phyloP scores from a whole-genome alignment of 1,139 yeast genomes.

The Magnusiomyces paraingens region DNA sequence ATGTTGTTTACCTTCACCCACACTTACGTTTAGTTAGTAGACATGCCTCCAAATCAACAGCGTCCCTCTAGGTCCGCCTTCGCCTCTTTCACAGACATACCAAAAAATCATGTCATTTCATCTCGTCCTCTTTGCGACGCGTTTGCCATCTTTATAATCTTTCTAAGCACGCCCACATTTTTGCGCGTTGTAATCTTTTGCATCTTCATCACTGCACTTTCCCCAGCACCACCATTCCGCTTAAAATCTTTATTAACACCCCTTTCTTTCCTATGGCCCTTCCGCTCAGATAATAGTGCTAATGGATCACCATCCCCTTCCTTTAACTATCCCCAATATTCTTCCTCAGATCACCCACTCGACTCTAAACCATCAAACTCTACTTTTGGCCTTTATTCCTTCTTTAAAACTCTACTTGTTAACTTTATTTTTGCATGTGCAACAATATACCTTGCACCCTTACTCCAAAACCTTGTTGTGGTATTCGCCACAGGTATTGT shows the following conservation, averaged over 20 bases:
- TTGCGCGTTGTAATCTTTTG: constrained; percentile 27
- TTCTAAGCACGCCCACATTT: constrained; percentile 27
- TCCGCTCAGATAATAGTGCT: not conserved
- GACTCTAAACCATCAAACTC: constrained; percentile 13
- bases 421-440: constrained; percentile 23
- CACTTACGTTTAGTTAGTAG: too few species aligned
- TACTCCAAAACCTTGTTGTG: constrained; percentile 23
- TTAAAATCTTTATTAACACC: not conserved
- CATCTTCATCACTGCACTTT: constrained; percentile 25
- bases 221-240: constrained; percentile 11
- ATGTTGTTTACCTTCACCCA: too few species aligned
- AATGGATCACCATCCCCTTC: not conserved
- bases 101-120: constrained; percentile 19
- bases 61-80: too few species aligned
- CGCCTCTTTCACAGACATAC: not conserved
- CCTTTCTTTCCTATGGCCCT: constrained; percentile 1
- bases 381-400: constrained; percentile 5
- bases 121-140: constrained; percentile 32
- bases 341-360: constrained; percentile 9
- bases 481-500: constrained; percentile 34
- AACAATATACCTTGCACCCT: constrained; percentile 25
- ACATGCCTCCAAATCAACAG: too few species aligned
- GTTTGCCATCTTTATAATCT: constrained; percentile 28
- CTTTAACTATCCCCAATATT: not conserved
- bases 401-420: constrained; percentile 19